Base-by-base conservation (phyloP, 192 early-diverging fungal species). In the Coemansia sp. region DNA sequence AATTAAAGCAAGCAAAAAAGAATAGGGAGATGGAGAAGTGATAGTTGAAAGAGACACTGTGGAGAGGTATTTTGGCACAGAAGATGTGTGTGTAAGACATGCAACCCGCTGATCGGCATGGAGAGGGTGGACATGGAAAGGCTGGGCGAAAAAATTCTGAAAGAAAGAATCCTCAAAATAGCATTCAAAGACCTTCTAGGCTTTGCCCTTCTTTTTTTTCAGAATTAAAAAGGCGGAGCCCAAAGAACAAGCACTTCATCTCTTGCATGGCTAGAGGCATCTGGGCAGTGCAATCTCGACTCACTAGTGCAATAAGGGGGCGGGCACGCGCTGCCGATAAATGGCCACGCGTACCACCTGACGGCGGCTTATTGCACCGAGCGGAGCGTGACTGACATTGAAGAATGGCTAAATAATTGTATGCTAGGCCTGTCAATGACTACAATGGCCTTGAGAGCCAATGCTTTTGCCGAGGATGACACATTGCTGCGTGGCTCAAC, bases 61-160 rank as follows among this genome's bases (percentile, higher is more conserved):
- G 53, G 53, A 55, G 53, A 29, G 27, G 1, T 29, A 13, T 52
- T 52, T n/a, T 52, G 50, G 12, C 12, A n/a, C 53, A 27, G 31
- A 55, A 15, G 24, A 55, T 52, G 50, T 52, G 50, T 29, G 24
- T 55, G 9, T 55, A 55, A 55, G 53, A 55, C 53, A 55, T 31
- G 24, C 53, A 55, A 55, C 53, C 53, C 53, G 53, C 53, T 55
- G 53, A 55, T 55, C 53, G 53, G 53, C 53, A 55, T 55, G 53
- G 53, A 50, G 20, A 47, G 47, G 41, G 41, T 43, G 41, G 41
- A n/a, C 20, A 50, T 20, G 10, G 49, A 55, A 31, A 31, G 53
- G 53, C 53, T 55, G 22, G 53, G 24, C 52, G n/a, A 13, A 27
- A 55, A 31, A 27, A 13, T 31, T 16, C 16, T 18, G 20, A 49